Evolutionary conservation across 371 early-diverging fungal genomes (phyloP), one percentile per base, ranked within the genome.

Genomic region (Mortierella polycephala): DNA sequence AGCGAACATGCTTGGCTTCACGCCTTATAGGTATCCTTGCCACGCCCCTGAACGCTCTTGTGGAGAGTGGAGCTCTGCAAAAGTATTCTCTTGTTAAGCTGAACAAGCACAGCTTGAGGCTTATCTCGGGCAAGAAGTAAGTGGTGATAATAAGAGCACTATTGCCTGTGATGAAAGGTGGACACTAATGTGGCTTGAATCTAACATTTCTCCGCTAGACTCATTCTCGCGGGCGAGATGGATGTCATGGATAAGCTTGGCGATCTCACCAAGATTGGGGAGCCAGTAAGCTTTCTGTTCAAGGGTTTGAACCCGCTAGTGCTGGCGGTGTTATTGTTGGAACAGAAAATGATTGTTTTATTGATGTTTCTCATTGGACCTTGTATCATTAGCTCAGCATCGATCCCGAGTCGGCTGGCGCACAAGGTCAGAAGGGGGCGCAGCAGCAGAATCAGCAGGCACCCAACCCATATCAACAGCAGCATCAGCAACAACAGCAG

Each of bases 21-120:
- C 57, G 8, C 21, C 30, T 30, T 46, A 9, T 83, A 88, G 89
- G 86, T 12, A 91, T 94, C 90, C 84, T 94, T 53, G 85, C 87
- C 21, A 86, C 87, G 1, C 83, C 85, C 39, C 79, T 87, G 57
- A 87, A 89, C 57, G 67, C 45, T 2, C 47, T 86, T 20, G 85
- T 92, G 12, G 83, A 83, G 7, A 72, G 77, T 3, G 86, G 82
- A 8, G 69, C 72, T 5, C 64, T 94, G 39, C 67, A 69, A 45
- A 86, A 85, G 68, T 74, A 89, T 76, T 72, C 85, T 23, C 68
- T 92, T 11, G 73, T 93, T 60, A 71, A 73, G 13, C 62, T 92
- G 9, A 81, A 60, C 8, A 85, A 88, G 56, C 87, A 80, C 58
- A 70, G 84, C 21, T 83, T 84, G 66, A 93, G 90, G 65, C 57